phyloP scores from a whole-genome alignment of 2,329 filamentous ascomycete species.

The Aspergillus calidoustus region DNA sequence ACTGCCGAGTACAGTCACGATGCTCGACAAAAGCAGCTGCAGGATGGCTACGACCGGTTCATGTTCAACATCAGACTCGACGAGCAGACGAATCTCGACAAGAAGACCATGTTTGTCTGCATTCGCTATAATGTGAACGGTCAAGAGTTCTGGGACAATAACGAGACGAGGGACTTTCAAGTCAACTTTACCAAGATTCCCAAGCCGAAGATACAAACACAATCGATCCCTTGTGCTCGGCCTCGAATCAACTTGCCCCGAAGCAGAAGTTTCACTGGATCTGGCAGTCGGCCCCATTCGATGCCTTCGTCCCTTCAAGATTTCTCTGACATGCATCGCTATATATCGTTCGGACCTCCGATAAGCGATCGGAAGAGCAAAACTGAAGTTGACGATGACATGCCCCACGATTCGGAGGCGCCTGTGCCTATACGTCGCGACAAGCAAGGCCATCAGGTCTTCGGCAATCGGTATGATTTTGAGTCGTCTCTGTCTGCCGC shows the following conservation, averaged over 20 bases:
- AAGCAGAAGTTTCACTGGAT: conserved; percentile 63
- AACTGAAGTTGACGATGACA: conserved; percentile 73
- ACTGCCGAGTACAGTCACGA: conserved; percentile 85
- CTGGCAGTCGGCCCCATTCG: conserved; percentile 55
- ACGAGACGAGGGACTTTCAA: conserved; percentile 83
- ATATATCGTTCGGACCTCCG: conserved; percentile 61
- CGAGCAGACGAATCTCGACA: conserved; percentile 87
- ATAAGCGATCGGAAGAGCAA: conserved; percentile 69
- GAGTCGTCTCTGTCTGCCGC: conserved; percentile 86
- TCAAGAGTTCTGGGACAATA: conserved; percentile 95
- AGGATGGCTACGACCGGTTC: conserved; percentile 81
- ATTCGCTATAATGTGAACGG: conserved; percentile 84
- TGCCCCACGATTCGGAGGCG: conserved; percentile 67
- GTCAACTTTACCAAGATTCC: conserved; percentile 87
- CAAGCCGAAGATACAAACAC: conserved; percentile 55
- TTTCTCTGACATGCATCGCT: conserved; percentile 66
- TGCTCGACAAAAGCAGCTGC: conserved; percentile 66
- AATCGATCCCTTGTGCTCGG: conserved; percentile 47
- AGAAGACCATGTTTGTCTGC: conserved; percentile 91
- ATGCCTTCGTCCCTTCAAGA: conserved; percentile 68
- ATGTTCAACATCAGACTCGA: conserved; percentile 92
- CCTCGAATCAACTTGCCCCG: conserved; percentile 65
- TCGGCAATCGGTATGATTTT: conserved; percentile 95
- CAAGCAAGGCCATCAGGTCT: conserved; percentile 67
- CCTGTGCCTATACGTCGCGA: conserved; percentile 56